A percentile compares a stretch with the other conserved stretches of the same genome.
These are phyloP conservation scores for Neurospora pannonica DNA, from an alignment of 495 filamentous ascomycete species.

Conservation along the genomic window DNA sequence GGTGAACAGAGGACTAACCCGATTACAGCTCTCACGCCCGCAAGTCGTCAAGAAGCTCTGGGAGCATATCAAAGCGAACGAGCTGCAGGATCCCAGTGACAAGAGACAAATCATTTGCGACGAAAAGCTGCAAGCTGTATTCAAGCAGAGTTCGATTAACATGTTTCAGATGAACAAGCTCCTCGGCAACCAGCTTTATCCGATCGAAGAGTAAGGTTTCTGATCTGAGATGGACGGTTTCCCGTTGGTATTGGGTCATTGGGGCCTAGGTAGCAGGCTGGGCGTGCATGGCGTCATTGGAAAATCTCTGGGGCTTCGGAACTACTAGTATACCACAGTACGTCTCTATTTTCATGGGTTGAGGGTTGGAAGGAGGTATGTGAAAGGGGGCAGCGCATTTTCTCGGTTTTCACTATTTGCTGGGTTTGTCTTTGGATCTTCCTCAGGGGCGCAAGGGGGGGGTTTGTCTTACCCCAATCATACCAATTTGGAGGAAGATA, in stretches of 20 bases:
- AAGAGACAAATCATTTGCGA: slow-evolving; percentile 89
- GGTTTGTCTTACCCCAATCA: not conserved
- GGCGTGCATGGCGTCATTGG: slow-evolving; percentile 23
- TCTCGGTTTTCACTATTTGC: not conserved
- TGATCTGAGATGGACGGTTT: not conserved
- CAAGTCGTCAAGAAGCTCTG: slow-evolving; percentile 94
- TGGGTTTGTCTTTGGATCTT: not conserved
- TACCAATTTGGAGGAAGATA: not conserved
- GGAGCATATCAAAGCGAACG: slow-evolving; percentile 79
- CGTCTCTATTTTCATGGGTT: not conserved
- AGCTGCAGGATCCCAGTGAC: slow-evolving; percentile 84
- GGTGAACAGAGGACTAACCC: slow-evolving; percentile 6
- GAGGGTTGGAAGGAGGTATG: not conserved
- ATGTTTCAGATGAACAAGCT: slow-evolving; percentile 96
- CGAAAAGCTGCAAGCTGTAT: slow-evolving; percentile 78
- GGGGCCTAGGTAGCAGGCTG: not conserved
- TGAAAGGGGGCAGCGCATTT: not conserved
- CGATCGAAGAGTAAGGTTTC: slow-evolving; percentile 24
- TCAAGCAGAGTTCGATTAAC: slow-evolving; percentile 81
- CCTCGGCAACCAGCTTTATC: slow-evolving; percentile 46
- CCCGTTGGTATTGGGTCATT: not conserved
- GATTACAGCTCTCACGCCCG: slow-evolving; percentile 67
- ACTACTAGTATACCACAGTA: not conserved
- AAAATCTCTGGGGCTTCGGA: slow-evolving; percentile 2
- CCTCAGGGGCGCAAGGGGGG: not conserved